Evolutionary conservation across 148 eudicot species (phyloP), one percentile per base, ranked within the genome.

Genomic region (Silene conica): DNA sequence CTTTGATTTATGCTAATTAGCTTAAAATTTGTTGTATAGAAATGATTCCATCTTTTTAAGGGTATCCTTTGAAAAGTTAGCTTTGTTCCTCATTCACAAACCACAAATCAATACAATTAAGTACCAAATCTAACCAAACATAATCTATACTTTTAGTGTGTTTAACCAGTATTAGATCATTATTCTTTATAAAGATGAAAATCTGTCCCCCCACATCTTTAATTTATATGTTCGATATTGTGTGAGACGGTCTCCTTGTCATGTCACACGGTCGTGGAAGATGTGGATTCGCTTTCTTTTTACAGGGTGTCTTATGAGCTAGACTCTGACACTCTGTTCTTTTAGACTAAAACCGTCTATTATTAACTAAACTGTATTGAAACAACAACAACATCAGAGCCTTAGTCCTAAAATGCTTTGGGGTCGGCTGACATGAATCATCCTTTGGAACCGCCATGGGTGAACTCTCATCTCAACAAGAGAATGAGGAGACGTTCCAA

Each of bases 61-160:
- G 71, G 11, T 59, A 73, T 68, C 21, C 65, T 57, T 67, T 48
- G 71, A 67, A 72, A 80, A 45, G 63, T 68, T 48, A 69, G 46
- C 69, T 56, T 73, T 66, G 52, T 77, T 73, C 74, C 65, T 69
- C 71, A 41, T 72, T 58, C 74, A 59, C 13, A 69, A 8, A 41
- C 72, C 34, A 31, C 34, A 31, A 22, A 63, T 66, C 58, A 72
- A 73, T 78, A 66, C 5, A n/a, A 28, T 1, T 26, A 26, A 26
- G 28, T 70, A 56, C 28, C n/a, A 70, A 31, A 76, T 48, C 28
- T 41, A 58, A 59, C 59, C 69, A 22, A 60, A 31, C 59, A 16
- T 62, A 23, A 59, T 56, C 34, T 31, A 12, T 10, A 4, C 22
- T 45, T 67, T 21, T 65, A 31, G 21, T 67, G 58, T 57, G 31